Evolutionary conservation across 1,284 basidiomycete genomes (phyloP).

Genomic region (Sanguinoderma infundibulare): DNA sequence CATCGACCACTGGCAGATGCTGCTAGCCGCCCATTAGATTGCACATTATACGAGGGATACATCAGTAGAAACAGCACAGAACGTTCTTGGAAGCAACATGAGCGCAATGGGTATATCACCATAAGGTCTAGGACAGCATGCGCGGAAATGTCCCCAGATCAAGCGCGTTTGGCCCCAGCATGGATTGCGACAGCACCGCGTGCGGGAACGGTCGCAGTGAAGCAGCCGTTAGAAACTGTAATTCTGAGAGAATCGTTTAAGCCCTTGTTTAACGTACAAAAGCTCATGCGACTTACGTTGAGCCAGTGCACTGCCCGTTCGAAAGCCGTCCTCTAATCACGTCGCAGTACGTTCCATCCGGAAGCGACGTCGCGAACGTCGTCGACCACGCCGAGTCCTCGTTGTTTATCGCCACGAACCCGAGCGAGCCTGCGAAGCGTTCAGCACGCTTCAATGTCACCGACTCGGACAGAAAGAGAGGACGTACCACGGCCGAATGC

Average conservation of each 20-base stretch:
- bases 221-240: conserved; percentile 53
- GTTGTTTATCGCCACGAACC: conserved; percentile 72
- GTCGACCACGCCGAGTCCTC: conserved; percentile 55
- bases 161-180: conserved; percentile 42
- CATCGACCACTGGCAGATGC: too few relatives aligned
- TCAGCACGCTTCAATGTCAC: neutral
- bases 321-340: conserved; percentile 53
- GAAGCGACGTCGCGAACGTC: conserved; percentile 59
- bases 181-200: conserved; percentile 65
- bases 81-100: neutral
- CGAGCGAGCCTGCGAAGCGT: conserved; percentile 45
- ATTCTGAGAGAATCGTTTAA: conserved; percentile 39
- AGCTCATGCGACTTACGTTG: conserved; percentile 42
- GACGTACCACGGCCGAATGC: conserved; percentile 63
- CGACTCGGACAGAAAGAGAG: neutral
- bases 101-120: neutral
- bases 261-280: neutral
- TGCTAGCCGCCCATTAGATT: neutral
- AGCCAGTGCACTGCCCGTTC: conserved; percentile 51
- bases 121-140: too few relatives aligned
- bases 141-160: too few relatives aligned
- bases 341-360: conserved; percentile 66
- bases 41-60: neutral
- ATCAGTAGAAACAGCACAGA: neutral
- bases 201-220: conserved; percentile 54